These are phyloP conservation scores for Amphirosellinia nigrospora DNA, from an alignment of 495 filamentous ascomycete genomes.

Conservation along the genomic window DNA sequence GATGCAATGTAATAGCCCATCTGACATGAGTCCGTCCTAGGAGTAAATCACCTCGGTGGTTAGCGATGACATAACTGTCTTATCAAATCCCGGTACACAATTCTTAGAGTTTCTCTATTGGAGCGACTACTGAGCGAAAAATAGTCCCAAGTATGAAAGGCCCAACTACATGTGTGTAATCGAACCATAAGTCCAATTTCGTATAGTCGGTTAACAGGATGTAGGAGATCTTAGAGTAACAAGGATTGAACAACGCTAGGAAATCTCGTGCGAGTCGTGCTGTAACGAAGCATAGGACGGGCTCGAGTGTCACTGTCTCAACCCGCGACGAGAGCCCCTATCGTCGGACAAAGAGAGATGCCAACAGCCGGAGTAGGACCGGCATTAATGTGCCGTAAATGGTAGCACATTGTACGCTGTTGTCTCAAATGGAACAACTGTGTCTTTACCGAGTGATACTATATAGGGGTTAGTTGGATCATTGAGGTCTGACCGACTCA, in stretches of 20 bases:
- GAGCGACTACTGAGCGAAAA: neutral
- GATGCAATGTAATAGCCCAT: neutral
- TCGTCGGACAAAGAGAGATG: constrained; percentile 1
- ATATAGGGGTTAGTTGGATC: neutral
- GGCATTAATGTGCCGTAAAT: neutral
- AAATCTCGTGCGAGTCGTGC: neutral
- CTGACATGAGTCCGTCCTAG: neutral
- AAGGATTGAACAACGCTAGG: neutral
- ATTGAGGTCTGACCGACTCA: neutral
- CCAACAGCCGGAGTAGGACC: constrained; percentile 12
- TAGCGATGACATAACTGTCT: neutral
- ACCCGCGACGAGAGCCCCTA: neutral
- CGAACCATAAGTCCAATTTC: neutral
- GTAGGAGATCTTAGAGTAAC: neutral
- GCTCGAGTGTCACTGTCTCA: neutral
- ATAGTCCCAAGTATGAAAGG: neutral
- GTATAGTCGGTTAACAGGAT: neutral
- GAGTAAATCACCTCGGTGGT: neutral
- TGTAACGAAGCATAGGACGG: neutral
- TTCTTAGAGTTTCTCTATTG: neutral
- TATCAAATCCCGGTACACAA: neutral
- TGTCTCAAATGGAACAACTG: neutral
- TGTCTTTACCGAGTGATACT: neutral
- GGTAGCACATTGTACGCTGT: neutral
- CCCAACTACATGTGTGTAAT: neutral